Conservation (phyloP, 2,329 filamentous ascomycete species). For the Sarocladiaceae sp. region DNA sequence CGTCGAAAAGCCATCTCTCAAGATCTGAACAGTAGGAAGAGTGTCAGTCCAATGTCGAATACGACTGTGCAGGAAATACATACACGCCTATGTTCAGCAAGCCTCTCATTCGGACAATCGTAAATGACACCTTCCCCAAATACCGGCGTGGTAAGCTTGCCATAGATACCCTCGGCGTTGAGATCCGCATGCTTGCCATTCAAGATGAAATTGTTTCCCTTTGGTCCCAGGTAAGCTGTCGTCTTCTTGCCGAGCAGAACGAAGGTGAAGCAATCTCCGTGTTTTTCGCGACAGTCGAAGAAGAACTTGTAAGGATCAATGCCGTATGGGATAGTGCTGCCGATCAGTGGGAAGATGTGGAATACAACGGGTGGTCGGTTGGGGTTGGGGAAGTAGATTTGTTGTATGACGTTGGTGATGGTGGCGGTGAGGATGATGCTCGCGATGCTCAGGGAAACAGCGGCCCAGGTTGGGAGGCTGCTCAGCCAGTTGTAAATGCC, state of each 20-base stretch:
- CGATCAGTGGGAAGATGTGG: constrained; percentile 5
- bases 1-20: neutral
- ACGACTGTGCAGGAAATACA: neutral
- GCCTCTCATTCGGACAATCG: constrained; percentile 2
- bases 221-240: neutral
- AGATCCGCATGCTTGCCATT: constrained; percentile 3
- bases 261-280: constrained; percentile 6
- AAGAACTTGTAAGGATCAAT: constrained; percentile 5
- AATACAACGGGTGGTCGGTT: constrained; percentile 2
- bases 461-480: neutral
- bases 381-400: constrained; percentile 1
- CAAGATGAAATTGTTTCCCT: constrained; percentile 5
- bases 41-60: neutral
- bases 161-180: neutral
- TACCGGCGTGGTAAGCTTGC: neutral
- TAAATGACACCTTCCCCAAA: neutral
- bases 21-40: neutral
- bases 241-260: neutral
- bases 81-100: constrained; percentile 1
- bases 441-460: neutral
- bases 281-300: neutral
- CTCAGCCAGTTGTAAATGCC: neutral
- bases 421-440: neutral
- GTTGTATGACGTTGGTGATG: neutral
- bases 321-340: neutral